Evolutionary conservation across 768 basidiomycete species (phyloP), one percentile per base, ranked within the genome.

Genomic region (Polyporus arcularius): DNA sequence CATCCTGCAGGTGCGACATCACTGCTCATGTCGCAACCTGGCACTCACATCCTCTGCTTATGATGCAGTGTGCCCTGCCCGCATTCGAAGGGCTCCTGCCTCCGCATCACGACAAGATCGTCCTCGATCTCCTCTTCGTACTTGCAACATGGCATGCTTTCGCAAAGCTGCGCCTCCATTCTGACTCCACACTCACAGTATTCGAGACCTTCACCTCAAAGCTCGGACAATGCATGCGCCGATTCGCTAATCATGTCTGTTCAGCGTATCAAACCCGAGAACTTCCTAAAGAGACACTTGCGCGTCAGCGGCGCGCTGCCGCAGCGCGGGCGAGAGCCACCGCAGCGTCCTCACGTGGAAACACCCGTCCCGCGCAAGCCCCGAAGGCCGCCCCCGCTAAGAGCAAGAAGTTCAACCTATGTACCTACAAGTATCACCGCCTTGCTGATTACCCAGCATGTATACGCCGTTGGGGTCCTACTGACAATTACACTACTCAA

Each of bases 91-190:
- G 67, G 3, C 51, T 74, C 0, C 53, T 74, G 4, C 59, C 65
- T 2, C 55, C 64, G 1, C 46, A 3, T 12, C 51, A 70, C 35
- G 55, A 72, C 39, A 43, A 53, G 2, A 54, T 65, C 7, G 55
- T 80, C 7, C 65, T 72, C 26, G 67, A 75, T n/a, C 58, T 79
- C 0, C 60, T 80, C 1, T 80, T 73, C 61, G 35, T 50, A 2
- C 52, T 73, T 1, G 71, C 69, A 1, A 59, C 66, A 10, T 78
- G 77, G 78, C 79, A 79, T 65, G 71, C 68, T 0, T 63, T 73
- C 10, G 76, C 75, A 3, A 80, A 80, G 56, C 67, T 80, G 0
- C 72, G 73, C 7, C 53, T 79, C 59, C 79, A 80, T 56, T 75
- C 74, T 0, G 72, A 77, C 7, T 21, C 57, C 2, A 73, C 77